Evolutionary conservation across 371 early-diverging fungal species (phyloP).

Genomic region (Vairimorpha apis): DNA sequence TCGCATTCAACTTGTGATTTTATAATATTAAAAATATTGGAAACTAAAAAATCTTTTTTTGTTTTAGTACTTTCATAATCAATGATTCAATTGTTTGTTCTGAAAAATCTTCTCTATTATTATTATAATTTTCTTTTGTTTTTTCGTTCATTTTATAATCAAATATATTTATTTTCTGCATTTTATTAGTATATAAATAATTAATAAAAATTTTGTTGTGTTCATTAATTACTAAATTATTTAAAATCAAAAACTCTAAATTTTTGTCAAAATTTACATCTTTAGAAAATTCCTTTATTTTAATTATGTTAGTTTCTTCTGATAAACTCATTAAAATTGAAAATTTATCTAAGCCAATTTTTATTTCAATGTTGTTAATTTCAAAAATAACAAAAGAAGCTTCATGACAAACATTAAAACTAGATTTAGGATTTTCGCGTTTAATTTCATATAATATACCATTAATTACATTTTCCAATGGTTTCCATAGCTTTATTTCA

Average conservation of each 20-base stretch:
- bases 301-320: not conserved
- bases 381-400: constrained; percentile 34
- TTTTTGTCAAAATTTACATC: not conserved
- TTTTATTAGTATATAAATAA: not conserved
- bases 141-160: not conserved
- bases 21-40: no score
- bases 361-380: constrained; percentile 28
- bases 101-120: not conserved
- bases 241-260: not conserved
- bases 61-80: constrained; percentile 1
- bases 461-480: not conserved
- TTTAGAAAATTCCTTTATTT: not conserved
- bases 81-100: not conserved
- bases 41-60: no score
- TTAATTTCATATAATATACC: not conserved
- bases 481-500: not conserved
- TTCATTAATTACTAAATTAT: not conserved
- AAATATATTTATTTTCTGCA: not conserved
- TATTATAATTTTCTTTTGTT: not conserved
- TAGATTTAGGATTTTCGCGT: constrained; percentile 13
- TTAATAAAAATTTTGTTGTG: not conserved
- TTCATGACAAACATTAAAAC: not conserved
- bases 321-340: constrained; percentile 16
- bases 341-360: constrained; percentile 16
- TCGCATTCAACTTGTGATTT: no score